Conservation (phyloP, 2,329 filamentous ascomycete species). For the Rhinocladiella similis region DNA sequence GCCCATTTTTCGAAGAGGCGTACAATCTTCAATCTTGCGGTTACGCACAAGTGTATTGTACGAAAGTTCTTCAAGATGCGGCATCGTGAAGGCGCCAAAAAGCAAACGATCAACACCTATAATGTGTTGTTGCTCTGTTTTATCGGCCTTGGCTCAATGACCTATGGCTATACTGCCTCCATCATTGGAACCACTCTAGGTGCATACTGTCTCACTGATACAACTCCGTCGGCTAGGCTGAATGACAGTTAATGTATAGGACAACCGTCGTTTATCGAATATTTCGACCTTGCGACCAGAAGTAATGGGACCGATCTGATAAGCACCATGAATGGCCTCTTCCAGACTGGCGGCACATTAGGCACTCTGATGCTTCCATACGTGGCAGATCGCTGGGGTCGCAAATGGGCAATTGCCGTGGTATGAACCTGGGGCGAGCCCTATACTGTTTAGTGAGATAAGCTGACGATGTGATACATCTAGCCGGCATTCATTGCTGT, state of each 20-base stretch:
- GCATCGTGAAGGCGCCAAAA: background rate
- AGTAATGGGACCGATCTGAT: conserved; percentile 23
- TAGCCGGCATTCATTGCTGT: too few relatives aligned
- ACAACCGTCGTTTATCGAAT: conserved; percentile 48
- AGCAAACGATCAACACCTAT: conserved; percentile 6
- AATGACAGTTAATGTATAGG: conserved; percentile 20
- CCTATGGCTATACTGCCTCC: conserved; percentile 11
- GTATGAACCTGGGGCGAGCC: too few relatives aligned
- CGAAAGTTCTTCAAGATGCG: too few relatives aligned
- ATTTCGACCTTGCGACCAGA: conserved; percentile 22
- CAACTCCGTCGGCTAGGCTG: too few relatives aligned
- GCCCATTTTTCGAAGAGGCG: too few relatives aligned
- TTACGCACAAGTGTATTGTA: too few relatives aligned
- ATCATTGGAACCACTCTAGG: conserved; percentile 9
- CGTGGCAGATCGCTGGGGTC: conserved; percentile 24
- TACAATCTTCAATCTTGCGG: too few relatives aligned
- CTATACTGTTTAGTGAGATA: too few relatives aligned
- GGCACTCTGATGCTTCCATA: conserved; percentile 20
- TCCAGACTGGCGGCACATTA: conserved; percentile 21
- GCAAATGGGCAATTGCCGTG: conserved; percentile 25
- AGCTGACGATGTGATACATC: too few relatives aligned
- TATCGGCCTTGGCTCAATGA: conserved; percentile 6
- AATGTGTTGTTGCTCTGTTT: conserved; percentile 11
- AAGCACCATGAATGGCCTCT: conserved; percentile 24
- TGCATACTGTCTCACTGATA: too few relatives aligned